Evolutionary conservation across 192 early-diverging fungal species (phyloP).

Genomic region (Gonapodya prolifera): DNA sequence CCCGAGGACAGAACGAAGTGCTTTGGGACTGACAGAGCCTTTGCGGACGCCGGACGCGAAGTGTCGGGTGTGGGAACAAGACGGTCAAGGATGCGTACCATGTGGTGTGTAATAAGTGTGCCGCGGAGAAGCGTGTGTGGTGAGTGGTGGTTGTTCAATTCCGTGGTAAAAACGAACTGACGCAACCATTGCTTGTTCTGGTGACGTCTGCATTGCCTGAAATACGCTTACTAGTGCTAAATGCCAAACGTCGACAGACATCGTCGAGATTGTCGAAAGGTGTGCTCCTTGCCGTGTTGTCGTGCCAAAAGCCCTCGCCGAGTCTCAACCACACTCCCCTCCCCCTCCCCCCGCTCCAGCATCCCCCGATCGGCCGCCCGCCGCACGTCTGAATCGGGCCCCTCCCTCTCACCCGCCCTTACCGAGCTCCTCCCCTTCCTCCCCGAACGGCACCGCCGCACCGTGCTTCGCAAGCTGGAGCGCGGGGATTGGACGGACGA

Average conservation of each 20-base stretch:
- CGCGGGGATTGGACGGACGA: slow-evolving; percentile 57
- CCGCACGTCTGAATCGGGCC: background rate
- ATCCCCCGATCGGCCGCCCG: background rate
- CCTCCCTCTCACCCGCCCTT: background rate
- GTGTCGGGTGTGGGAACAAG: slow-evolving; percentile 64
- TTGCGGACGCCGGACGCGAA: too few relatives aligned
- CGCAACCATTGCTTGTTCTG: too few relatives aligned
- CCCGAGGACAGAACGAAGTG: too few relatives aligned
- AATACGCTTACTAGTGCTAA: background rate
- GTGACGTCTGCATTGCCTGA: too few relatives aligned
- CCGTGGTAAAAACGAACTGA: background rate
- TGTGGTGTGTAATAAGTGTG: slow-evolving; percentile 81
- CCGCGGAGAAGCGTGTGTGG: slow-evolving; percentile 71
- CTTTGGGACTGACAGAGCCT: too few relatives aligned
- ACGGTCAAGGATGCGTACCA: slow-evolving; percentile 89
- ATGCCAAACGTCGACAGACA: background rate
- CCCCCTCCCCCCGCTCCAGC: background rate
- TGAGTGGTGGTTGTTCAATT: slow-evolving; percentile 46
- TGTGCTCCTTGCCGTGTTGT: background rate
- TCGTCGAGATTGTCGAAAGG: background rate
- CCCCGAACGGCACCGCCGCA: slow-evolving; percentile 71
- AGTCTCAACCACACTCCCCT: background rate
- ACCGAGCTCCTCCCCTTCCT: slow-evolving; percentile 15
- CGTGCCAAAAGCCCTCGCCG: background rate
- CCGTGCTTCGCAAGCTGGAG: slow-evolving; percentile 67